Percentiles rank a stretch among this genome's conserved stretches.
Evolutionary conservation across 192 early-diverging fungal genomes (phyloP).

Genomic region (Geranomyces variabilis): DNA sequence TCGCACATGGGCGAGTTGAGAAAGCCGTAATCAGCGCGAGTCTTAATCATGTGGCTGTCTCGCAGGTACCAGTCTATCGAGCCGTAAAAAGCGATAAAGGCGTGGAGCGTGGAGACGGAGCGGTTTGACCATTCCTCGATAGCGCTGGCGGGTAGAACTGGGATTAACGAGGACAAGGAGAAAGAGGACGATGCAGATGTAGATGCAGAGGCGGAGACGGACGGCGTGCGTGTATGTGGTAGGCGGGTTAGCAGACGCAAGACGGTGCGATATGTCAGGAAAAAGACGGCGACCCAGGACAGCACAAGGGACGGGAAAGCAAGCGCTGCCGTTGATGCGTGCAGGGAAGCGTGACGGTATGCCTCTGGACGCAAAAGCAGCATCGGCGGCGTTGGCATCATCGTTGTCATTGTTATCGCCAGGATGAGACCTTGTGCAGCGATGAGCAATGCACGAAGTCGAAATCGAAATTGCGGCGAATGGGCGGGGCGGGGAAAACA

Average conservation of each 20-base stretch:
- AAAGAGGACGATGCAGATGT: too few species aligned
- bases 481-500: too few species aligned
- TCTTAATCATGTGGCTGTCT: conserved; percentile 5
- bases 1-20: conserved; percentile 14
- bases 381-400: too few species aligned
- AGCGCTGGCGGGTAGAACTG: background rate
- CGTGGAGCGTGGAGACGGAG: conserved; percentile 18
- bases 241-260: background rate
- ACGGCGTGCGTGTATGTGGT: too few species aligned
- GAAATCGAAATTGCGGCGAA: too few species aligned
- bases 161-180: too few species aligned
- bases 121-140: conserved; percentile 29
- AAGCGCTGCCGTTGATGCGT: background rate
- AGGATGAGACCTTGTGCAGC: too few species aligned
- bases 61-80: conserved; percentile 14
- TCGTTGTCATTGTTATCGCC: too few species aligned
- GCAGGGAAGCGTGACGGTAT: too few species aligned
- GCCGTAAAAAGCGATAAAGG: conserved; percentile 14
- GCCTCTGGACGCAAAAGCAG: too few species aligned
- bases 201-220: too few species aligned
- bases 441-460: too few species aligned
- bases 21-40: conserved; percentile 14
- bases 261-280: background rate
- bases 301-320: conserved; percentile 13
- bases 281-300: conserved; percentile 13